Evolutionary conservation across 2,329 filamentous ascomycete genomes (phyloP), one percentile per base, ranked within the genome.

Genomic region (Lomentospora prolificans): DNA sequence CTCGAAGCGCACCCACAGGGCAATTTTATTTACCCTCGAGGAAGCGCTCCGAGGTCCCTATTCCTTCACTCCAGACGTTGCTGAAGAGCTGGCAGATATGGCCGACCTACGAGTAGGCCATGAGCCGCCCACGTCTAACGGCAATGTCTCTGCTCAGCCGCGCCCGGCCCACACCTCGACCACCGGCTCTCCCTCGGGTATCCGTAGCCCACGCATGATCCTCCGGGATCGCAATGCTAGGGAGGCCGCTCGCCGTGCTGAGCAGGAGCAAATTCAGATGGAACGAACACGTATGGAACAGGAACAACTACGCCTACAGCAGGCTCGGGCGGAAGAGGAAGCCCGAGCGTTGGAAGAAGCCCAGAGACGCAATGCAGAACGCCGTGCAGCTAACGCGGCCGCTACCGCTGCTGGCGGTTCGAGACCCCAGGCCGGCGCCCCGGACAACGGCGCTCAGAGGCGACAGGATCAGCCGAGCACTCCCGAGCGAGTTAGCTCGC

Each of bases 11-110:
- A 96, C 90, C 50, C 88, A 89, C 61, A 89, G 87, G 69, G 92
- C 94, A 36, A 91, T 99, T 67, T 85, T 95, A 64, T 97, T 88
- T 75, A 84, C 90, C 36, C 82, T 97, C 57, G 91, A 97, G 75
- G 90, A 95, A 74, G 90, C 89, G 36, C 79, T 97, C 62, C 86
- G 91, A 62, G 81, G 86, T 50, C 90, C 92, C 2, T 81, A 90
- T 61, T 76, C 83, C 51, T 95, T 97, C 71, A 95, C 90, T 7
- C 80, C 87, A 24, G 90, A 96, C 70, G 74, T 85, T 62, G 79
- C 85, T 59, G 94, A 99, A 77, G 89, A 95, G 75, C 87, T 89
- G 79, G 89, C 91, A 63, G 82, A 83, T 65, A 97, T 99, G 91
- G 87, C 91, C 63, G 91, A 96, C 69, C 77, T 96, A 63, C 70